phyloP scores from a whole-genome alignment of 306 rosid species.

The Prinsepia uniflora region DNA sequence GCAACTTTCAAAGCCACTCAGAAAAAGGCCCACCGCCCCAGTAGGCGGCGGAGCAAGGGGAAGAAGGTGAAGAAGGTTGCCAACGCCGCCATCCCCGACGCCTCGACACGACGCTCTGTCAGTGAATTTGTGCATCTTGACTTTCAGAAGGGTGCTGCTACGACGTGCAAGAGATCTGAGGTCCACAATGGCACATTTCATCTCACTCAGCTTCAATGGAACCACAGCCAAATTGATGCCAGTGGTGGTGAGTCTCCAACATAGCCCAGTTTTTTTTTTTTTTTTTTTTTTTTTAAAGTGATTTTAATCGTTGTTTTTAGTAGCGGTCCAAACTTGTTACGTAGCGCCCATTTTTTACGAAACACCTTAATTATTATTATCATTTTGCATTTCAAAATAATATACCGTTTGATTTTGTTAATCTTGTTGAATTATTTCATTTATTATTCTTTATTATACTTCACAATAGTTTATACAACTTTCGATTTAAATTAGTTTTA shows the following conservation, averaged over 20 bases:
- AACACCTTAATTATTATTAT: too few species aligned
- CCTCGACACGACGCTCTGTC: conserved; percentile 38
- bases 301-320: too few species aligned
- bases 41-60: conserved; percentile 33
- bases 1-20: conserved; percentile 19
- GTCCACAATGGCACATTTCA: conserved; percentile 63
- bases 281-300: too few species aligned
- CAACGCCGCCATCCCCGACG: conserved; percentile 38
- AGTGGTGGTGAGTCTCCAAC: conserved; percentile 33
- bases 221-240: conserved; percentile 63
- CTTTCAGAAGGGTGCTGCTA: conserved; percentile 54
- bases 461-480: too few species aligned
- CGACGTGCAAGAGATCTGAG: conserved; percentile 56
- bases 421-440: too few species aligned
- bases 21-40: conserved; percentile 30
- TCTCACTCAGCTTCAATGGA: conserved; percentile 69
- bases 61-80: conserved; percentile 26
- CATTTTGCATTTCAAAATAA: too few species aligned
- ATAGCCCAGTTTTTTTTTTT: too few species aligned
- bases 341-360: too few species aligned
- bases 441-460: too few species aligned
- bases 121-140: conserved; percentile 61
- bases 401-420: too few species aligned
- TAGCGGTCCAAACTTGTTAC: too few species aligned
- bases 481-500: too few species aligned